A percentile compares a stretch with the other conserved stretches of the same genome.
phyloP scores from a whole-genome alignment of 176 grass and related monocot genomes.

The Olyra latifolia region DNA sequence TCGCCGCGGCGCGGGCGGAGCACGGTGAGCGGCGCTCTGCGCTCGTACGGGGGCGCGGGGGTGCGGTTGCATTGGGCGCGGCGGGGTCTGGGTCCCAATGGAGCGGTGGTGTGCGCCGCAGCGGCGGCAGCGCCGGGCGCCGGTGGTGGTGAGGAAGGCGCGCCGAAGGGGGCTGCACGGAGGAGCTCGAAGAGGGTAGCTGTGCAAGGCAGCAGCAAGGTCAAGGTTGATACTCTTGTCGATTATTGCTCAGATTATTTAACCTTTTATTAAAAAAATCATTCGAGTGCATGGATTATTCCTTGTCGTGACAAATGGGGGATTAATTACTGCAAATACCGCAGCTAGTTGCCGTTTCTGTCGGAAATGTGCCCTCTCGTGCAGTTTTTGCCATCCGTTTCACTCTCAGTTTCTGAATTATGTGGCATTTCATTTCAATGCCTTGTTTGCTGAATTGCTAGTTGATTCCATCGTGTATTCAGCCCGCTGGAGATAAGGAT shows the following conservation, averaged over 20 bases:
- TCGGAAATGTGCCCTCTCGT: slow-evolving; percentile 25
- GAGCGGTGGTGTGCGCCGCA: slow-evolving; percentile 13
- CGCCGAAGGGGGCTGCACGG: not conserved
- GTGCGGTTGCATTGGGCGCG: slow-evolving; percentile 33
- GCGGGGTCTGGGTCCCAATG: not conserved
- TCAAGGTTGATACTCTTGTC: slow-evolving; percentile 22
- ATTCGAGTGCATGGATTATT: not conserved
- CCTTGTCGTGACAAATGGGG: not conserved
- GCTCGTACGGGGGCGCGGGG: slow-evolving; percentile 10
- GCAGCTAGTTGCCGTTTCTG: not conserved
- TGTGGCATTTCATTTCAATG: not conserved
- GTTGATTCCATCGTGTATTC: not conserved
- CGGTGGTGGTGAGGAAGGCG: slow-evolving; percentile 10
- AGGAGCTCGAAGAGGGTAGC: not conserved
- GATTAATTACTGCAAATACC: not conserved
- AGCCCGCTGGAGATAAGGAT: slow-evolving; percentile 11
- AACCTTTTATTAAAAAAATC: not conserved
- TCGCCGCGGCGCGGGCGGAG: slow-evolving; percentile 21
- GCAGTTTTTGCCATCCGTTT: not conserved
- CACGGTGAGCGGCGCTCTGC: slow-evolving; percentile 11
- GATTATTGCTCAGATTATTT: not conserved
- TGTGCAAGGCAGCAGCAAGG: slow-evolving; percentile 26
- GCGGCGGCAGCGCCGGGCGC: not conserved
- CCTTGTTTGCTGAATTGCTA: not conserved
- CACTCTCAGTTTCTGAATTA: not conserved